A percentile compares a stretch with the other conserved stretches of the same genome.
Conservation (phyloP, 2,329 filamentous ascomycete genomes). For the Daldinia sp. region DNA sequence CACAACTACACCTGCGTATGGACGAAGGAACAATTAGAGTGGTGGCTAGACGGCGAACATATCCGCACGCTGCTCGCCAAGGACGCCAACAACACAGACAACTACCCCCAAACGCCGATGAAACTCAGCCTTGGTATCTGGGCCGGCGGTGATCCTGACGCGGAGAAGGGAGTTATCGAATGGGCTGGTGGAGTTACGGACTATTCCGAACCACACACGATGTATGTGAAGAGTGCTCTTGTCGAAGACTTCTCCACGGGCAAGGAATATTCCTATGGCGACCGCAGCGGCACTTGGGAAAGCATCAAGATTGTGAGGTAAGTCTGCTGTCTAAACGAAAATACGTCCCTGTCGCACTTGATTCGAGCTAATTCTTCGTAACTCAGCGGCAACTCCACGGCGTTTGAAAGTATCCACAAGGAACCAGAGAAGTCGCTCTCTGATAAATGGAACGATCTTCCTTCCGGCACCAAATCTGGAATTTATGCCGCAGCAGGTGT, state of each 20-base stretch:
- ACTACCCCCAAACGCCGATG: slow-evolving; percentile 83
- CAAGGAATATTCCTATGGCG: slow-evolving; percentile 74
- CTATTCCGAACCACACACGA: slow-evolving; percentile 76
- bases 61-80: slow-evolving; percentile 72
- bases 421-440: slow-evolving; percentile 57
- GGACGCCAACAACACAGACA: slow-evolving; percentile 71
- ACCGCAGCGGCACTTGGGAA: slow-evolving; percentile 70
- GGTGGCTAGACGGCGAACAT: slow-evolving; percentile 75
- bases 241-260: slow-evolving; percentile 71
- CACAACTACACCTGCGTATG: slow-evolving; percentile 84
- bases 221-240: slow-evolving; percentile 74
- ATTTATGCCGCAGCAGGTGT: slow-evolving; percentile 64
- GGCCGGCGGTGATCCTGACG: slow-evolving; percentile 69
- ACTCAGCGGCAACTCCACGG: slow-evolving; percentile 70
- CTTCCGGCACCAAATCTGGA: slow-evolving; percentile 63
- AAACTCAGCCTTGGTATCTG: slow-evolving; percentile 75
- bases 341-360: neutral
- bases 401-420: slow-evolving; percentile 58
- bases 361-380: neutral
- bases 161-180: slow-evolving; percentile 69
- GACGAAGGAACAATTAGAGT: slow-evolving; percentile 75
- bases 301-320: slow-evolving; percentile 71
- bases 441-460: slow-evolving; percentile 67
- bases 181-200: slow-evolving; percentile 79
- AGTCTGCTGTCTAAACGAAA: slow-evolving; percentile 48